Base-by-base conservation (phyloP, 805 yeast genomes). In the Saccharomycopsis sp. region DNA sequence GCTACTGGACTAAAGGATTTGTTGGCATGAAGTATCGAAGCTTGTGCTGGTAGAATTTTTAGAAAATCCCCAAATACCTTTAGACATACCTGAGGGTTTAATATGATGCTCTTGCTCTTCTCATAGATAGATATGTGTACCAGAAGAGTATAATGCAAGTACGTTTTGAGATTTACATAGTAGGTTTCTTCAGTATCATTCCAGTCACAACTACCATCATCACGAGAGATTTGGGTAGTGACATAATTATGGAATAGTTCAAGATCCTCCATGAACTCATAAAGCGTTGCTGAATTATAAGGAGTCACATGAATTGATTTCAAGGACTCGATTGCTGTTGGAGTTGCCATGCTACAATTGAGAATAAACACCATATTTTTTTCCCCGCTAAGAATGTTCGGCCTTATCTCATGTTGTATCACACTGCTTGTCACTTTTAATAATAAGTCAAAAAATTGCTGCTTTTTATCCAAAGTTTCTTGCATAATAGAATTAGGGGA, bases 201-300 rank as follows among this genome's bases (percentile, higher is more conserved):
- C 38, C 38, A 29, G 38, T 5, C 38, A 29, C 5, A 12, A 12
- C 38, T 12, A 29, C 12, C 5, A 29, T 5, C 38, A 29, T 29
- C 12, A 29, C 38, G 5, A 29, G 38, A 29, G 38, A 7, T 12
- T 29, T 29, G 38, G 12, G 5, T 12, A 29, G 38, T 49, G 19
- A 58, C 20, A 34, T 55, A 42, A 2, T 14, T 34, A 20, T 58
- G 54, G 38, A 58, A 58, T 25, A 17, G 56, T 12, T 50, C 34
- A 38, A 56, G 20, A 20, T 58, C 59, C 17, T 58, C 55, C 3
- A 24, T 22, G 19, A 58, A 38, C 17, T 58, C 61, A 5, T 19
- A 5, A 3, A 58, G 47, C 9, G 29, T 20, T 5, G 52, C 7
- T 25, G 51, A 3, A 35, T 47, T 29, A 49, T 58, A 56, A 14